Conservation (phyloP, 768 basidiomycete species). For the Megacollybia marginata region DNA sequence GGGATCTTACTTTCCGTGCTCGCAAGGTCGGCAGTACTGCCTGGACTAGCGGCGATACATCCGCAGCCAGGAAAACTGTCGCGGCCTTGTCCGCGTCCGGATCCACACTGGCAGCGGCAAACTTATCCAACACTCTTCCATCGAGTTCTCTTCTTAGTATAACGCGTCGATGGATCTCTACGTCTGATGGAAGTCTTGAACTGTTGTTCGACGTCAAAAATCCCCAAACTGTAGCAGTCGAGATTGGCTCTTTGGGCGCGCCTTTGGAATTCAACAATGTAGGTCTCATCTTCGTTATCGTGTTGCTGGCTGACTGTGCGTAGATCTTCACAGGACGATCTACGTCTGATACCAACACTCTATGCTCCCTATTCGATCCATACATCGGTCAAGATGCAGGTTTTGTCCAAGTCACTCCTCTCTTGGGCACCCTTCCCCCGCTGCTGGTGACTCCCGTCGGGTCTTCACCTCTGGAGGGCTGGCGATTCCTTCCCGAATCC, state of each 20-base stretch:
- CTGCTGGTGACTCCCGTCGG: slow-evolving; percentile 41
- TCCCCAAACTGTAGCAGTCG: slow-evolving; percentile 35
- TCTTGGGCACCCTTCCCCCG: slow-evolving; percentile 46
- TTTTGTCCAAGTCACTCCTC: slow-evolving; percentile 42
- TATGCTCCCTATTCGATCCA: slow-evolving; percentile 50
- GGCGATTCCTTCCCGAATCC: slow-evolving; percentile 48
- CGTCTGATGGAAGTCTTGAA: slow-evolving; percentile 29
- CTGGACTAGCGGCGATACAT: slow-evolving; percentile 41
- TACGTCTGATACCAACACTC: slow-evolving; percentile 41
- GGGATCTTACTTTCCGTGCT: slow-evolving; percentile 47
- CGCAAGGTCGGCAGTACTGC: slow-evolving; percentile 34
- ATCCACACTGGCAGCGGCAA: slow-evolving; percentile 38
- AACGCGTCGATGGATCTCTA: slow-evolving; percentile 43
- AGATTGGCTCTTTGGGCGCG: slow-evolving; percentile 46
- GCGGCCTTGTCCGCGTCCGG: slow-evolving; percentile 31
- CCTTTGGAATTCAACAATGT: slow-evolving; percentile 54
- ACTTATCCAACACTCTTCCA: slow-evolving; percentile 42
- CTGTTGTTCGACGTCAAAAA: slow-evolving; percentile 46
- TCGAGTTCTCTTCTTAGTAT: slow-evolving; percentile 37
- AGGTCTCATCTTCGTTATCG: slow-evolving; percentile 7
- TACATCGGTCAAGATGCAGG: slow-evolving; percentile 53
- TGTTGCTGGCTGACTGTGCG: neutral
- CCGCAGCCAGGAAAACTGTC: slow-evolving; percentile 32
- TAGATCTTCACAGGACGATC: slow-evolving; percentile 51
- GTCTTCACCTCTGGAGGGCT: slow-evolving; percentile 47